Conservation (phyloP, 129 eudicot genomes). For the Silybum marianum region DNA sequence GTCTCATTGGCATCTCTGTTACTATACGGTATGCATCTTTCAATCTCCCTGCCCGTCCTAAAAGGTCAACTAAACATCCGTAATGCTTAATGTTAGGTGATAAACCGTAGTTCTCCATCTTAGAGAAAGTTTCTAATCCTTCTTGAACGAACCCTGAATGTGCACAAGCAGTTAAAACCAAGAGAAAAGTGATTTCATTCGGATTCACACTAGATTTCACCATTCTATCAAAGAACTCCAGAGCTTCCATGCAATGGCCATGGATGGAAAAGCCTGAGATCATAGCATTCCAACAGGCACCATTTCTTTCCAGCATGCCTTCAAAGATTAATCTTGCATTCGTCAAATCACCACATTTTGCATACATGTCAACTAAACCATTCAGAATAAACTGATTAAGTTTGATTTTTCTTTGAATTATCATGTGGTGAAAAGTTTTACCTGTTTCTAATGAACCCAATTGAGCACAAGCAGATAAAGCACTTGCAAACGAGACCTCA, state of each 20-base stretch:
- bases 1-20: constrained; percentile 48
- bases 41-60: constrained; percentile 59
- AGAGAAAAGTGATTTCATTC: constrained; percentile 45
- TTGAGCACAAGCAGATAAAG: constrained; percentile 59
- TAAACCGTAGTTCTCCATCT: constrained; percentile 50
- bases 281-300: too few relatives aligned
- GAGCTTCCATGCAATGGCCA: constrained; percentile 51
- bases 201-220: constrained; percentile 43
- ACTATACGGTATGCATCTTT: constrained; percentile 48
- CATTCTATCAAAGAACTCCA: constrained; percentile 48
- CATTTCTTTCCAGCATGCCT: background rate
- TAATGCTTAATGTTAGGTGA: constrained; percentile 46
- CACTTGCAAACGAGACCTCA: constrained; percentile 46
- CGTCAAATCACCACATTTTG: constrained; percentile 57
- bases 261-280: constrained; percentile 53
- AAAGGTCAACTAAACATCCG: constrained; percentile 56
- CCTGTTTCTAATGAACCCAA: constrained; percentile 49
- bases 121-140: constrained; percentile 8
- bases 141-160: constrained; percentile 34
- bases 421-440: constrained; percentile 42
- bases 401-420: constrained; percentile 25
- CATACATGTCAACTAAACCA: constrained; percentile 63
- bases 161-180: constrained; percentile 61
- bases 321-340: background rate
- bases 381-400: constrained; percentile 49